Conservation (phyloP, 176 grass and related monocot genomes). For the Melocanna baccifera region DNA sequence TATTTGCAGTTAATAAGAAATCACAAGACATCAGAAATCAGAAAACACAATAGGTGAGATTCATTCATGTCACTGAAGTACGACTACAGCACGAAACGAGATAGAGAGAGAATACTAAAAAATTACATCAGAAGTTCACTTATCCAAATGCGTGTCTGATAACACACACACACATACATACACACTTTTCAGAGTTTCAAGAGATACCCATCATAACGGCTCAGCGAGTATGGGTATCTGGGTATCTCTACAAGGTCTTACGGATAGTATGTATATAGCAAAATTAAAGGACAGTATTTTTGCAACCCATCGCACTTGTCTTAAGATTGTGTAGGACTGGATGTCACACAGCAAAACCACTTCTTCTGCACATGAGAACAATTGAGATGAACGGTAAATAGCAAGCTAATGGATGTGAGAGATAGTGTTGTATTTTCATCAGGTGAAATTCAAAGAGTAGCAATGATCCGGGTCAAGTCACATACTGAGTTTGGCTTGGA, state of each 20-base stretch:
- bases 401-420: neutral
- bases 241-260: conserved; percentile 62
- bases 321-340: conserved; percentile 68
- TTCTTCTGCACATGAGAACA: conserved; percentile 60
- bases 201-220: conserved; percentile 25
- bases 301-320: neutral
- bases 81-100: neutral
- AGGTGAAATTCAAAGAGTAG: neutral
- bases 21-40: too few species aligned
- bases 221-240: neutral
- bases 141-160: conserved; percentile 34
- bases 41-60: neutral
- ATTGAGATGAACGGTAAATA: neutral
- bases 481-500: conserved; percentile 58
- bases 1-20: neutral
- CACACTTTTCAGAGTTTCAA: conserved; percentile 42
- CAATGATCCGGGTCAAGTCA: neutral
- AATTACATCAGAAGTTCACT: conserved; percentile 46
- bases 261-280: conserved; percentile 62
- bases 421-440: neutral
- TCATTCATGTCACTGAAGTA: conserved; percentile 1
- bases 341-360: conserved; percentile 83
- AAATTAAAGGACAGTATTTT: conserved; percentile 46
- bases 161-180: conserved; percentile 48
- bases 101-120: neutral